Evolutionary conservation across 257 asterid genomes (phyloP).

Genomic region (Solanum chmielewskii): DNA sequence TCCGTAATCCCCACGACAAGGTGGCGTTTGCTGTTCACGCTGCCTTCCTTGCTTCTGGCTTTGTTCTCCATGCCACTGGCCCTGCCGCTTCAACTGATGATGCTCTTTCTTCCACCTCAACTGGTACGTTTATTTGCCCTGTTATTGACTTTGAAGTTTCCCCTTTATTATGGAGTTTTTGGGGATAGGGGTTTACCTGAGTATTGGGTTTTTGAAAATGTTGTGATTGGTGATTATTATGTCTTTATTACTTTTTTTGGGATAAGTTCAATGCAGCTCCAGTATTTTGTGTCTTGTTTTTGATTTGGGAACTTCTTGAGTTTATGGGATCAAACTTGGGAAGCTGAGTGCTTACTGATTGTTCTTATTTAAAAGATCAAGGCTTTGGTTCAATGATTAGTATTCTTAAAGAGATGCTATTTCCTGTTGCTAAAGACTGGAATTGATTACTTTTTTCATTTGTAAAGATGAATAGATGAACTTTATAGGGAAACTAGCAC

Average conservation of each 20-base stretch:
- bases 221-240: neutral
- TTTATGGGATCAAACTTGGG: neutral
- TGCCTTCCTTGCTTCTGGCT: constrained; percentile 55
- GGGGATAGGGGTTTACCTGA: neutral
- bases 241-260: neutral
- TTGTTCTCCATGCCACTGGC: constrained; percentile 51
- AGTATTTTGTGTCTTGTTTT: neutral
- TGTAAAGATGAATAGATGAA: neutral
- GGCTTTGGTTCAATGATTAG: neutral
- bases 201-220: neutral
- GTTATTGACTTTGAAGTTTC: neutral
- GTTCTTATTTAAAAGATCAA: neutral
- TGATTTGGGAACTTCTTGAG: neutral
- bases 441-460: neutral
- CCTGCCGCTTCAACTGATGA: constrained; percentile 44
- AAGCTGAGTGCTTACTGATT: neutral
- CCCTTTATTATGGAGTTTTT: neutral
- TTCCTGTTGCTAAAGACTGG: neutral
- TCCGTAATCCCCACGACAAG: constrained; percentile 45
- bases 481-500: neutral
- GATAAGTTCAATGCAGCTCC: neutral
- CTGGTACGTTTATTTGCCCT: constrained; percentile 22
- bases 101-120: constrained; percentile 27
- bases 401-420: neutral
- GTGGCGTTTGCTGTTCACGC: constrained; percentile 60